These are phyloP conservation scores for Cinnamomum micranthum DNA, from an alignment of 164 flowering plant genomes.

Conservation along the genomic window DNA sequence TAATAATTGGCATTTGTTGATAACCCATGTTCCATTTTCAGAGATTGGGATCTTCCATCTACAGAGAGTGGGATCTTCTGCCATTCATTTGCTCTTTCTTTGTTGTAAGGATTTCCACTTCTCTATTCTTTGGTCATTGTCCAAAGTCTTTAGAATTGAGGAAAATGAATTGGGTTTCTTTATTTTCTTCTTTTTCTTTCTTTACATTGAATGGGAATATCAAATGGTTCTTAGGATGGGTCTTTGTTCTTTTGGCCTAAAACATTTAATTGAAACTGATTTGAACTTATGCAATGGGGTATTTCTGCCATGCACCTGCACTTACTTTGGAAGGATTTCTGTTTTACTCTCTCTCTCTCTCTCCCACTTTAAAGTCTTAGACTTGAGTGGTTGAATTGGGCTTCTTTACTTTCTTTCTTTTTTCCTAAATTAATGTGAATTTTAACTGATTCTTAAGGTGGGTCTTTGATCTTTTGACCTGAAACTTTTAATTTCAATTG, in stretches of 20 bases:
- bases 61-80: background rate
- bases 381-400: too few species aligned
- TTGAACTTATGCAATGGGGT: background rate
- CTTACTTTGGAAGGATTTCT: too few species aligned
- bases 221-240: conserved; percentile 24
- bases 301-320: too few species aligned
- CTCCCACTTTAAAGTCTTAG: too few species aligned
- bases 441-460: conserved; percentile 8
- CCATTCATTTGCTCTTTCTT: background rate
- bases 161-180: conserved; percentile 11
- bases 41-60: conserved; percentile 1
- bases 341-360: too few species aligned
- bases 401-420: too few species aligned
- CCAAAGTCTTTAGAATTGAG: conserved; percentile 1
- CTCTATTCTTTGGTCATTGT: background rate
- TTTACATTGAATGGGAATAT: conserved; percentile 11
- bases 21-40: conserved; percentile 27
- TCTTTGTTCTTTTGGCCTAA: background rate
- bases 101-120: background rate
- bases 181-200: background rate
- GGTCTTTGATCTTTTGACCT: conserved; percentile 4
- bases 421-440: too few species aligned
- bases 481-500: background rate
- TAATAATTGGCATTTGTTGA: background rate
- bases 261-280: background rate